Conservation (phyloP, 129 eudicot genomes). For the Tanacetum coccineum region DNA sequence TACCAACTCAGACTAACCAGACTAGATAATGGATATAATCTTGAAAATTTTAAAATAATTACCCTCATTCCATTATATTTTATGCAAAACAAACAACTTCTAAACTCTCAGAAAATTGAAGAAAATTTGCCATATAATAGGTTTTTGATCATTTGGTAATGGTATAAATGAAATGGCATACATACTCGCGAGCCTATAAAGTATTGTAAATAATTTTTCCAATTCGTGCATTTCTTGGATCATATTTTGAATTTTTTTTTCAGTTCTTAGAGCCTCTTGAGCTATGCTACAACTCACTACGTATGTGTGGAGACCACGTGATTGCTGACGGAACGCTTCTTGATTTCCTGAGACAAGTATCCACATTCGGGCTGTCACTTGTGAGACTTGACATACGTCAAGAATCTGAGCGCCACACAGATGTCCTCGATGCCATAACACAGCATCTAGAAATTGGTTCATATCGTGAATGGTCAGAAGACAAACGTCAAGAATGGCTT, state of each 20-base stretch:
- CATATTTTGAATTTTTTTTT: constrained; percentile 13
- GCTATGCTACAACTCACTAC: constrained; percentile 86
- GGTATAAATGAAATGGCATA: no score
- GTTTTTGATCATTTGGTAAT: no score
- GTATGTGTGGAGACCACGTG: constrained; percentile 72
- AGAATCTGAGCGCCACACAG: constrained; percentile 97
- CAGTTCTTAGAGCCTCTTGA: constrained; percentile 96
- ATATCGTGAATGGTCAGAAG: constrained; percentile 88
- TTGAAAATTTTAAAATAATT: no score
- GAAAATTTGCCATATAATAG: no score
- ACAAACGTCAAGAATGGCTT: constrained; percentile 89
- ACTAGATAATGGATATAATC: no score
- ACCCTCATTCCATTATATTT: no score
- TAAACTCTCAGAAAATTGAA: no score
- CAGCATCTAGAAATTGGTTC: constrained; percentile 88
- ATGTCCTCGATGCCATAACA: constrained; percentile 89
- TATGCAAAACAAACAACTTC: no score
- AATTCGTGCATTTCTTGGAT: background rate
- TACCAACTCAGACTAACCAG: no score
- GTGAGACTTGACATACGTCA: constrained; percentile 92
- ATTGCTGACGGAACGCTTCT: constrained; percentile 95
- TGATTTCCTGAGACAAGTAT: constrained; percentile 86
- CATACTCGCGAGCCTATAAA: no score
- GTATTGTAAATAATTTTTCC: background rate
- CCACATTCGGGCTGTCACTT: constrained; percentile 90